Base-by-base conservation (phyloP, 768 basidiomycete species). In the Hericium rajendrae region DNA sequence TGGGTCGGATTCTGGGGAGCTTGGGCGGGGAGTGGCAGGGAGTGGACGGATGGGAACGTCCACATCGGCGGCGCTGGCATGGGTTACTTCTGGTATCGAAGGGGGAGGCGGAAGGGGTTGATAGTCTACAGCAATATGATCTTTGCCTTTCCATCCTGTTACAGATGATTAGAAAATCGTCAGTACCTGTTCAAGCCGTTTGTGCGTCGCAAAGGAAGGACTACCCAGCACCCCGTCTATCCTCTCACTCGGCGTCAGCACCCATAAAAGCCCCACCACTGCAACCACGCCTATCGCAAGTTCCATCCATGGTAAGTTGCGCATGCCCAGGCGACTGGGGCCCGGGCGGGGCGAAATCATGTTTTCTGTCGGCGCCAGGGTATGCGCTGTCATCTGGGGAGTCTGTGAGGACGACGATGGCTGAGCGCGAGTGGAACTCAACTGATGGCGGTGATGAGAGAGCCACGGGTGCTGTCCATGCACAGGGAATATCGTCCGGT, bases 1-100 rank as follows among this genome's bases (percentile, higher is more conserved):
- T 0, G 85, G 81, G 66, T 94, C 91, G n/a, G 81, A 79, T 48
- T 84, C 85, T 62, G 80, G 84, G 0, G 89, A 84, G 3, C 76
- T 75, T 1, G 82, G 82, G 48, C 71, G 12, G 53, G 53, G 16
- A 59, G 16, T 18, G 48, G 57, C 40, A 28, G 48, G 59, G 11
- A 54, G 11, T 3, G 22, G 24, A 3, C 16, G 10, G 28, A 6
- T 13, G 18, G 18, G 49, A 1, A 24, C 20, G 40, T 57, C 53
- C 24, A 57, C 24, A 24, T 60, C 60, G 24, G 55, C 51, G 6
- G 46, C 26, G 26, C 38, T 53, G 10, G 55, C 54, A 32, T 32
- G 32, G 32, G 32, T 32, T 10, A 32, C 32, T 22, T 56, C 54
- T 18, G 40, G n/a, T 38, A 48, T 38, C 18, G 59, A 50, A 11